Evolutionary conservation across 2,329 filamentous ascomycete genomes (phyloP).

Genomic region (Microcyclospora tardicrescens): DNA sequence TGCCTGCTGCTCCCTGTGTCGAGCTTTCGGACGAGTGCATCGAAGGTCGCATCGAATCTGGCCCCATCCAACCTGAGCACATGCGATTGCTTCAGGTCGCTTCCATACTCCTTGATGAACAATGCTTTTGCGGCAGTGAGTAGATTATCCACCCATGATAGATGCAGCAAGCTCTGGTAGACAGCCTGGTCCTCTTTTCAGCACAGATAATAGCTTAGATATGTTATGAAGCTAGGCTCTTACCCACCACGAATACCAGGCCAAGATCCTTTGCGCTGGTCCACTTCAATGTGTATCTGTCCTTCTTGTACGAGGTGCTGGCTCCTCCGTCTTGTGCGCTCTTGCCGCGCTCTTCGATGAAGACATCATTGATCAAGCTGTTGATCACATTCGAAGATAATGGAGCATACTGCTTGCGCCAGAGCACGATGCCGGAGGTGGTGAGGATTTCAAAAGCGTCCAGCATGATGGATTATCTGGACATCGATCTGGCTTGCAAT

Average conservation of each 20-base stretch:
- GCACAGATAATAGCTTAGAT: constrained; percentile 1
- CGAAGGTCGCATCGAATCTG: constrained; percentile 83
- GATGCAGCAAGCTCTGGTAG: constrained; percentile 86
- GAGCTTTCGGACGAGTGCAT: constrained; percentile 78
- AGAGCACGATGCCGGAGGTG: constrained; percentile 89
- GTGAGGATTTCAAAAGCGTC: constrained; percentile 95
- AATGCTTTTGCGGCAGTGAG: constrained; percentile 89
- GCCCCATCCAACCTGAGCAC: constrained; percentile 65
- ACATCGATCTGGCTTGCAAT: no score
- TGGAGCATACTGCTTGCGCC: constrained; percentile 75
- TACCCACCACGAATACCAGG: constrained; percentile 78
- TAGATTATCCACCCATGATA: constrained; percentile 94
- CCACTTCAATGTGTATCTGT: constrained; percentile 93
- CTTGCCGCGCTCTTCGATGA: constrained; percentile 88
- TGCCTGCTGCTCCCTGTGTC: constrained; percentile 35
- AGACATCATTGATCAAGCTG: constrained; percentile 87
- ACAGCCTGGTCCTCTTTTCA: constrained; percentile 52
- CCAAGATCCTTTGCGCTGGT: constrained; percentile 83
- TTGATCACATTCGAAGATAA: constrained; percentile 79
- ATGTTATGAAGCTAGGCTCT: constrained; percentile 2
- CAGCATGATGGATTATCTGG: constrained; percentile 48
- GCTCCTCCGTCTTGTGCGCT: constrained; percentile 43
- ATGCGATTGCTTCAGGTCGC: constrained; percentile 70
- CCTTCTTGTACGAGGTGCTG: constrained; percentile 70
- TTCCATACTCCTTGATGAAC: constrained; percentile 79